These are phyloP conservation scores for Diversispora epigaea DNA, from an alignment of 192 early-diverging fungal genomes.

Conservation along the genomic window DNA sequence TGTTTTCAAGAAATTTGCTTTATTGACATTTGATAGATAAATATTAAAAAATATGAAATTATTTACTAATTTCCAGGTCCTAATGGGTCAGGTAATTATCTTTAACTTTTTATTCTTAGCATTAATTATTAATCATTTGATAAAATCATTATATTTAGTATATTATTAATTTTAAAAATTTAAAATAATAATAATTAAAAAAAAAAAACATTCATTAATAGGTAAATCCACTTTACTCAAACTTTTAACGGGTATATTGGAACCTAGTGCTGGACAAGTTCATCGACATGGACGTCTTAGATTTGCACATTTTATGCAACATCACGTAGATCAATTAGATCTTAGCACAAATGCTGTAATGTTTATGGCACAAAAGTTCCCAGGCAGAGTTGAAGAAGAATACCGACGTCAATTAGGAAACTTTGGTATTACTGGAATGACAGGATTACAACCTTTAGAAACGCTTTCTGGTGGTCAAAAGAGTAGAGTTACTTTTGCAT, in stretches of 20 bases:
- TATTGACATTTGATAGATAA: neutral
- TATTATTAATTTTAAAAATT: too few species aligned
- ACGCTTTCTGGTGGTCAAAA: slow-evolving; percentile 98
- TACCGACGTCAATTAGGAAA: slow-evolving; percentile 90
- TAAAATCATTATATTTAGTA: neutral
- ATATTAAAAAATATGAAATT: neutral
- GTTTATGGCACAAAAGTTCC: slow-evolving; percentile 86
- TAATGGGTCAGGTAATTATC: slow-evolving; percentile 81
- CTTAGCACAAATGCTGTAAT: slow-evolving; percentile 78
- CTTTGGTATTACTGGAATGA: slow-evolving; percentile 96
- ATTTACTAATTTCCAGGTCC: slow-evolving; percentile 52
- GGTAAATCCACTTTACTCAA: slow-evolving; percentile 96
- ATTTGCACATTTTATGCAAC: slow-evolving; percentile 94
- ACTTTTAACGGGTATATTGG: slow-evolving; percentile 81
- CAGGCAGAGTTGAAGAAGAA: slow-evolving; percentile 92
- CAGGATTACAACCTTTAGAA: slow-evolving; percentile 88
- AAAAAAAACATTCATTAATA: neutral
- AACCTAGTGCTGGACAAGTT: slow-evolving; percentile 76
- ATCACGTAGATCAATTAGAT: slow-evolving; percentile 97
- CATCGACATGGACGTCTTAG: slow-evolving; percentile 92
- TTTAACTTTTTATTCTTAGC: too few species aligned
- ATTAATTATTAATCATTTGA: neutral
- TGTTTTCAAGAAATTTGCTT: neutral
- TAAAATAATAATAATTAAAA: too few species aligned
- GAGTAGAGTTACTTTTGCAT: slow-evolving; percentile 93